Evolutionary conservation across 805 yeast genomes (phyloP).

Genomic region (Monosporozyma siamensis): DNA sequence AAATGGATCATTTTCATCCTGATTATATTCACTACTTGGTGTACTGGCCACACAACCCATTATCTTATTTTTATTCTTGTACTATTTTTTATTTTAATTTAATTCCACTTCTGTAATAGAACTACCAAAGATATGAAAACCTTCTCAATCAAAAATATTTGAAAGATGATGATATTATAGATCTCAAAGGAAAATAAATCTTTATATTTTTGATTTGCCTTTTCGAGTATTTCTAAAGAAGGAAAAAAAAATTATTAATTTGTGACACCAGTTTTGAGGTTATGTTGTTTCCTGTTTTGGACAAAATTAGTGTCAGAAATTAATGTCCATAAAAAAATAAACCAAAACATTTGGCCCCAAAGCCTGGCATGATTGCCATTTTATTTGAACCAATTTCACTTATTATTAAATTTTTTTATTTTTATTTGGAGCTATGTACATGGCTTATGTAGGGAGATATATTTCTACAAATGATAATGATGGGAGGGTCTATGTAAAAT

Average conservation of each 20-base stretch:
- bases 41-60: constrained; percentile 72
- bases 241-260: too few species aligned
- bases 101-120: background rate
- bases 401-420: background rate
- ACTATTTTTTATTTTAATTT: too few species aligned
- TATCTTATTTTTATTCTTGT: background rate
- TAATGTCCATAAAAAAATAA: background rate
- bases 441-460: background rate
- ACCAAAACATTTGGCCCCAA: too few species aligned
- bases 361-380: too few species aligned
- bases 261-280: constrained; percentile 2
- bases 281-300: background rate
- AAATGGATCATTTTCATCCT: constrained; percentile 44
- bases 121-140: too few species aligned
- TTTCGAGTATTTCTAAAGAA: too few species aligned
- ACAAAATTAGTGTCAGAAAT: background rate
- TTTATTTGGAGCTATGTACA: constrained; percentile 1
- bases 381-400: too few species aligned
- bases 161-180: too few species aligned
- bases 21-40: constrained; percentile 7
- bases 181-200: too few species aligned
- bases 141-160: too few species aligned
- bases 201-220: too few species aligned
- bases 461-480: background rate
- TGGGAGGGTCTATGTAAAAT: background rate